phyloP scores from a whole-genome alignment of 176 grass and related monocot genomes.

The Tillandsia fasciculata region DNA sequence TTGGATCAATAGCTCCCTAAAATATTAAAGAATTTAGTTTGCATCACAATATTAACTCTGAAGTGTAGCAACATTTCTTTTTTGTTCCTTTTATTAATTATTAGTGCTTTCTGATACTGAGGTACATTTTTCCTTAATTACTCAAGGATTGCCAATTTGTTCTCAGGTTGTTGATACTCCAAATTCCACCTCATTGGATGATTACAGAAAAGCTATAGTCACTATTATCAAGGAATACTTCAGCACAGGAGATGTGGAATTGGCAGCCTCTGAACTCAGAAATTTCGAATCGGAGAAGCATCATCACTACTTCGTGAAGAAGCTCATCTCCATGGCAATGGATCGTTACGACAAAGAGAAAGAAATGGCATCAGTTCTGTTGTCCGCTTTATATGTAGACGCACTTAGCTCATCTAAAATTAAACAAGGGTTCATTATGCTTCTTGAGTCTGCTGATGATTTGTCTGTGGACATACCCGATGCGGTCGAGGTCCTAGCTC shows the following conservation, averaged over 20 bases:
- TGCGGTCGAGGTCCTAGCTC: conserved; percentile 50
- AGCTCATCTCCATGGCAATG: conserved; percentile 83
- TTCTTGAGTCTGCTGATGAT: conserved; percentile 70
- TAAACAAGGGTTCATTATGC: conserved; percentile 62
- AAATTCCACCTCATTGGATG: conserved; percentile 42
- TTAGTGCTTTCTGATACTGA: not conserved
- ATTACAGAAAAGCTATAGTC: conserved; percentile 54
- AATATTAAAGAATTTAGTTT: not conserved
- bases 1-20: not conserved
- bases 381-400: conserved; percentile 67
- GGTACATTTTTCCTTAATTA: not conserved
- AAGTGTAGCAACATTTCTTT: not conserved
- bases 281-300: conserved; percentile 50
- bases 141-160: not conserved
- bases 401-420: conserved; percentile 45
- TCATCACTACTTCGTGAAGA: conserved; percentile 66
- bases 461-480: conserved; percentile 69
- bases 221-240: conserved; percentile 73
- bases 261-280: conserved; percentile 50
- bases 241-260: conserved; percentile 64
- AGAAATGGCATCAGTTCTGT: conserved; percentile 77
- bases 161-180: conserved; percentile 15
- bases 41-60: not conserved
- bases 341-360: conserved; percentile 85
- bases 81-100: not conserved